phyloP scores from a whole-genome alignment of 495 filamentous ascomycete genomes.

The Trichoderma erinaceum region DNA sequence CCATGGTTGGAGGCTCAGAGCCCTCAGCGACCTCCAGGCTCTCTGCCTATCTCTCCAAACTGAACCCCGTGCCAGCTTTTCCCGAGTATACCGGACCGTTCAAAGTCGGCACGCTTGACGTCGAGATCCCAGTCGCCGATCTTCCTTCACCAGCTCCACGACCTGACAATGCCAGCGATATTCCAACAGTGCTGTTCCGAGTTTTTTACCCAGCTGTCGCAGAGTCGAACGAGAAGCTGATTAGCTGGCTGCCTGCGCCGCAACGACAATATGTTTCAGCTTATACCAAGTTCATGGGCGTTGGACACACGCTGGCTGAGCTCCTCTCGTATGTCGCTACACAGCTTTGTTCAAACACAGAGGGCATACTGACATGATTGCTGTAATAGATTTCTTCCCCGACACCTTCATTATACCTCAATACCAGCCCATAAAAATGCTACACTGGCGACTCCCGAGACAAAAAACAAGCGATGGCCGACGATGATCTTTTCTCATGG shows the following conservation, averaged over 20 bases:
- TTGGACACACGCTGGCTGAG: slow-evolving; percentile 47
- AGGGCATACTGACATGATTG: slow-evolving; percentile 9
- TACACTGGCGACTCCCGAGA: slow-evolving; percentile 27
- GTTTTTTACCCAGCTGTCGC: slow-evolving; percentile 65
- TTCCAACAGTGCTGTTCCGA: slow-evolving; percentile 65
- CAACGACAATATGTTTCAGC: slow-evolving; percentile 61
- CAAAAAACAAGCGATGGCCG: slow-evolving; percentile 52
- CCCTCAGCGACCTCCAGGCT: slow-evolving; percentile 20
- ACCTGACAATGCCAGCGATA: slow-evolving; percentile 42
- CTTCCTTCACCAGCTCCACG: slow-evolving; percentile 45
- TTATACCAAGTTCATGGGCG: slow-evolving; percentile 62
- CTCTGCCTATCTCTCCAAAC: slow-evolving; percentile 31
- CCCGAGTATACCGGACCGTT: slow-evolving; percentile 65
- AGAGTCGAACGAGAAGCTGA: slow-evolving; percentile 33
- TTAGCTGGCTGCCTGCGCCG: slow-evolving; percentile 67
- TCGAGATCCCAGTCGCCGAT: slow-evolving; percentile 62
- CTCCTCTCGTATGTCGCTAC: slow-evolving; percentile 51
- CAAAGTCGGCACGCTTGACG: slow-evolving; percentile 65
- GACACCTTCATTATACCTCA: slow-evolving; percentile 60
- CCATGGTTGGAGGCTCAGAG: not conserved
- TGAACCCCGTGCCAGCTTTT: slow-evolving; percentile 57
- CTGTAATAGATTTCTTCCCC: slow-evolving; percentile 47
- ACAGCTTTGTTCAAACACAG: not conserved
- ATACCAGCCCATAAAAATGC: slow-evolving; percentile 45
- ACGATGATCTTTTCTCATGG: slow-evolving; percentile 79